Base-by-base conservation (phyloP, 1,284 basidiomycete genomes). In the Papiliotrema terrestris region DNA sequence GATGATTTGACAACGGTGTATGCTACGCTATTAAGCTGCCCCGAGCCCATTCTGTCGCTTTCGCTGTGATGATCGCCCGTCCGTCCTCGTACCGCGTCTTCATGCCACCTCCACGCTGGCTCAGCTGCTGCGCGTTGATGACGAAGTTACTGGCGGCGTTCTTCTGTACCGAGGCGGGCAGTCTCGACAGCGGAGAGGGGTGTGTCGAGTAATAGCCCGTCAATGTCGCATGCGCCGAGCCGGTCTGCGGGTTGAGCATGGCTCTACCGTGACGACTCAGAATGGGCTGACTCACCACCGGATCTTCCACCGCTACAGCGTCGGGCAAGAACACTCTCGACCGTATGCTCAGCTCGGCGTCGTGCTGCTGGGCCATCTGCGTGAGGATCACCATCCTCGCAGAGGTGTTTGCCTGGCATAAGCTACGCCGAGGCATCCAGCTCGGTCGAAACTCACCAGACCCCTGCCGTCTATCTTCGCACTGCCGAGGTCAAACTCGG, bases 181-280 rank as follows among this genome's bases (percentile, higher is more conserved):
- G 20, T 15, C 48, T 32, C 5, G 46, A 29, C 9, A 47, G 41
- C 20, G 47, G 41, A 25, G 32, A 50, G 35, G 38, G 13, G 23
- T 47, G 47, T 14, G 53, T 45, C n/a, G 58, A 54, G 45, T 62
- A 65, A 48, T 57, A 65, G 2, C 55, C 58, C n/a, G 60, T 57
- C 9, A 65, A 39, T 14, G 51, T 44, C 2, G 60, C 58, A 50
- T 57, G 57, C 2, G 58, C 62, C 2, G 58, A 56, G 19, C 62
- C 62, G 6, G 60, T 62, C 62, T 64, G 50, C 11, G 3, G 14
- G 20, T 35, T 37, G 5, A 37, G 53, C 25, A 26, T 32, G 6
- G 6, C 5, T 11, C 8, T 8, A 19, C 37, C 23, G 20, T 29
- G n/a, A 11, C 35, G 3, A 13, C 32, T 8, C 22, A 43, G 4